These are phyloP conservation scores for Candida stauntonica DNA, from an alignment of 805 yeast genomes.

Conservation along the genomic window DNA sequence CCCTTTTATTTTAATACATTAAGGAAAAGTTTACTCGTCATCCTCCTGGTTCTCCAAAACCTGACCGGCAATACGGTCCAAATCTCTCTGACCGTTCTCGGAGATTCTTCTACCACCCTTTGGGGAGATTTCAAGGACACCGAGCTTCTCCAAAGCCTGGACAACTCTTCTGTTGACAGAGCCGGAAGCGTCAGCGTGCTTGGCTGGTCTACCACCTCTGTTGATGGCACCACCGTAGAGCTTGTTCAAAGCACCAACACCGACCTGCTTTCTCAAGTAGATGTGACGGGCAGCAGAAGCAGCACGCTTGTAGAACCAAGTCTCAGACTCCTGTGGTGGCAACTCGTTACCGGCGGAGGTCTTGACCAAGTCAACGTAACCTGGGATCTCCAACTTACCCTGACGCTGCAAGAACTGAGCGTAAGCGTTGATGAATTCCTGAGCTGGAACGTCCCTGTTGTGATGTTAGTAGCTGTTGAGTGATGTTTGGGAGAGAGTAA, in stretches of 20 bases:
- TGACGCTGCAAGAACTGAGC: conserved; percentile 99
- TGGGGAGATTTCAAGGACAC: conserved; percentile 92
- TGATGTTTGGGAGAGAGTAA: neutral
- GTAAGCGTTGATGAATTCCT: conserved; percentile 98
- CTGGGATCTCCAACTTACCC: conserved; percentile 99
- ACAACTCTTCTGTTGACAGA: conserved; percentile 98
- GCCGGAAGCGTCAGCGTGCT: conserved; percentile 98
- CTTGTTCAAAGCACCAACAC: conserved; percentile 99
- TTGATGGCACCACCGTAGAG: conserved; percentile 98
- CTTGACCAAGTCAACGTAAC: conserved; percentile 99
- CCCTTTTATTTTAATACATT: conserved; percentile 14
- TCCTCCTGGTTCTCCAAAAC: conserved; percentile 84
- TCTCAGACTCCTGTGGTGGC: conserved; percentile 99
- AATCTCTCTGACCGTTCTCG: conserved; percentile 99
- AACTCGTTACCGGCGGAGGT: conserved; percentile 98
- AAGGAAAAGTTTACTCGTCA: conserved; percentile 47
- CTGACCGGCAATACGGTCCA: conserved; percentile 99
- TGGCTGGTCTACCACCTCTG: conserved; percentile 99
- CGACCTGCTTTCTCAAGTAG: conserved; percentile 98
- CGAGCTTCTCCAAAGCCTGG: conserved; percentile 97
- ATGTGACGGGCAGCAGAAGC: conserved; percentile 99
- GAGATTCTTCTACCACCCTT: conserved; percentile 99
- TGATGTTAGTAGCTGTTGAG: conserved; percentile 2
- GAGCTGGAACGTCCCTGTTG: conserved; percentile 99
- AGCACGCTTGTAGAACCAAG: conserved; percentile 99